Evolutionary conservation across 1,139 yeast species (phyloP).

Genomic region (Pichia norvegensis): DNA sequence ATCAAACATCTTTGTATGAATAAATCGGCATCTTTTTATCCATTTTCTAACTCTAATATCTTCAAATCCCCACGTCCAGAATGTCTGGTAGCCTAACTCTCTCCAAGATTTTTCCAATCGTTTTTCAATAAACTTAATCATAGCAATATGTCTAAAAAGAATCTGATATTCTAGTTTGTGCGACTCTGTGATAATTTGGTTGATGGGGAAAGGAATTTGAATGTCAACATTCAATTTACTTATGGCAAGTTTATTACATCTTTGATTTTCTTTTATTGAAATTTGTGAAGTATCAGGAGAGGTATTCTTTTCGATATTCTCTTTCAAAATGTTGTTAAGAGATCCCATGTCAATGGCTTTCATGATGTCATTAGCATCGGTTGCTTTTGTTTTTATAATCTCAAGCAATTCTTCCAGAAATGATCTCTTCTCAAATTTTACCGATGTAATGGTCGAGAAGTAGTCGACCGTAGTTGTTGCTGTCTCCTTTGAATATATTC

Average conservation of each 20-base stretch:
- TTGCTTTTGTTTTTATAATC: constrained; percentile 55
- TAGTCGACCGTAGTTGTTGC: constrained; percentile 11
- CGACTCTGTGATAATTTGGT: constrained; percentile 63
- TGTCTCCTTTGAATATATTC: constrained; percentile 11
- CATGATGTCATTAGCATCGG: constrained; percentile 51
- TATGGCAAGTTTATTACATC: constrained; percentile 32
- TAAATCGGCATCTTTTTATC: constrained; percentile 48
- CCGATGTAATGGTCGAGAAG: constrained; percentile 9
- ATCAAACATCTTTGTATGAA: constrained; percentile 56
- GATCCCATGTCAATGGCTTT: constrained; percentile 34
- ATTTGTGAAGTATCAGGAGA: constrained; percentile 10
- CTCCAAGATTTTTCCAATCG: constrained; percentile 64
- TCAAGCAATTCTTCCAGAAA: constrained; percentile 46
- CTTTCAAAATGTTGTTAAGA: constrained; percentile 34
- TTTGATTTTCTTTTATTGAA: constrained; percentile 3
- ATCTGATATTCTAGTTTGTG: constrained; percentile 74
- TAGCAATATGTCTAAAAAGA: constrained; percentile 62
- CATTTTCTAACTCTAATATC: constrained; percentile 42
- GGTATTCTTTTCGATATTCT: constrained; percentile 29
- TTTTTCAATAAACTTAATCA: constrained; percentile 55
- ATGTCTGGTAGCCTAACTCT: constrained; percentile 56
- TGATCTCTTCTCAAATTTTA: constrained; percentile 16
- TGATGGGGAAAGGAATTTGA: constrained; percentile 77
- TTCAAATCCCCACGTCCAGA: constrained; percentile 52
- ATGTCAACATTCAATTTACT: constrained; percentile 61